Percentiles rank a stretch among this genome's conserved stretches.
phyloP scores from a whole-genome alignment of 768 basidiomycete species.

The Leccinum boreale region DNA sequence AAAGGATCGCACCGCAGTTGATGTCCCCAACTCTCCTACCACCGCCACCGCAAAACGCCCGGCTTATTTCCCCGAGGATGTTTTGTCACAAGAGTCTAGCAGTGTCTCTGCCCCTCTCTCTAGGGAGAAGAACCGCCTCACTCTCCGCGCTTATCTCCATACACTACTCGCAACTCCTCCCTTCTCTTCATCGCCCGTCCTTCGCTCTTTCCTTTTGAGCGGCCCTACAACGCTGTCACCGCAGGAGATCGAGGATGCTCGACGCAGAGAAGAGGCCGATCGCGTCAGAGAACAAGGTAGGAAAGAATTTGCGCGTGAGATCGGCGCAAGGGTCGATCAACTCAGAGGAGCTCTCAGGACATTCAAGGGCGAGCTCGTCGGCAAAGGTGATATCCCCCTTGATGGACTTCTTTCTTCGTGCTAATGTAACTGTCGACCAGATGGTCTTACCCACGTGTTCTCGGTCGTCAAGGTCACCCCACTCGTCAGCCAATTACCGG shows the following conservation, averaged over 20 bases:
- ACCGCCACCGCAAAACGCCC: constrained; percentile 3
- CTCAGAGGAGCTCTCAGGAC: constrained; percentile 79
- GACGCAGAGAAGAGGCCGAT: constrained; percentile 85
- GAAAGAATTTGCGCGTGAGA: constrained; percentile 81
- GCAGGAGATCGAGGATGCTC: constrained; percentile 78
- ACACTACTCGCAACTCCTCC: constrained; percentile 64
- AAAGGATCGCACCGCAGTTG: constrained; percentile 80
- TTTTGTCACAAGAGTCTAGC: constrained; percentile 70
- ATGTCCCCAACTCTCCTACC: constrained; percentile 34
- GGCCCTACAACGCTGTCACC: constrained; percentile 63
- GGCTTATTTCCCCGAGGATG: background rate
- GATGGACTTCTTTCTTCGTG: background rate
- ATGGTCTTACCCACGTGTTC: constrained; percentile 88
- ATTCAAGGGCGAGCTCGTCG: constrained; percentile 93
- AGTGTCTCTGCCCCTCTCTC: constrained; percentile 43
- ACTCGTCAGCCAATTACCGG: constrained; percentile 71
- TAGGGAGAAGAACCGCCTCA: constrained; percentile 93
- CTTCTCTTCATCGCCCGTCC: constrained; percentile 82
- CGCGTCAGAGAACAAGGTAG: constrained; percentile 81
- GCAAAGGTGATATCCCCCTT: constrained; percentile 52
- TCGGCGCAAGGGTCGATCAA: constrained; percentile 80
- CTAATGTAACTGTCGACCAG: constrained; percentile 36
- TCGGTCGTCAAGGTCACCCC: constrained; percentile 80
- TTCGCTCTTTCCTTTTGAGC: constrained; percentile 81
- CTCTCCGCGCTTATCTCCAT: constrained; percentile 90